Conservation (phyloP, 768 basidiomycete genomes). For the Boletus reticulatus region DNA sequence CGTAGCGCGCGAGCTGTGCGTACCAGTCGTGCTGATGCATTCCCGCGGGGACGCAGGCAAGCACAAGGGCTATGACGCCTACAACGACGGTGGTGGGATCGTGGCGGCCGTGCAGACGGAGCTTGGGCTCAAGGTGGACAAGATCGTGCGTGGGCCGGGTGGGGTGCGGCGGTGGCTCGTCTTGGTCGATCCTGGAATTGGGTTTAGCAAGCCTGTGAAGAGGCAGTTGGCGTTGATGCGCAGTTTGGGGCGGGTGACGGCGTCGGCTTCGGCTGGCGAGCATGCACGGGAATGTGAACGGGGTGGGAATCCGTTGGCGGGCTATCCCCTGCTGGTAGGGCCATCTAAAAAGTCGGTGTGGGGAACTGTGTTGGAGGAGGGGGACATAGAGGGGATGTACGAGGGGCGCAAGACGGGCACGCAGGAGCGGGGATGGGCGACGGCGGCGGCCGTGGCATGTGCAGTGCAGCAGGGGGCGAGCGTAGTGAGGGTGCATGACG, state of each 20-base stretch:
- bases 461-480: slow-evolving; percentile 71
- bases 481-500: slow-evolving; percentile 83
- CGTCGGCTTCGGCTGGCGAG: neutral
- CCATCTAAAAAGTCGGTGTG: slow-evolving; percentile 84
- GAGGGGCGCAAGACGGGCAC: slow-evolving; percentile 55
- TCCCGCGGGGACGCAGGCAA: slow-evolving; percentile 79
- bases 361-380: slow-evolving; percentile 56
- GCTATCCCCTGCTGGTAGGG: slow-evolving; percentile 72
- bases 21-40: slow-evolving; percentile 93
- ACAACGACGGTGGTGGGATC: slow-evolving; percentile 46
- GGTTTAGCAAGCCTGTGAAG: slow-evolving; percentile 85
- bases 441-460: slow-evolving; percentile 72
- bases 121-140: slow-evolving; percentile 64
- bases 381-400: slow-evolving; percentile 37
- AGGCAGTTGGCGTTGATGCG: slow-evolving; percentile 73
- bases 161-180: slow-evolving; percentile 87
- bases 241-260: slow-evolving; percentile 44
- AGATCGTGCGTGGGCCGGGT: slow-evolving; percentile 60
- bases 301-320: slow-evolving; percentile 48
- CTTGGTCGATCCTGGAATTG: slow-evolving; percentile 88
- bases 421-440: slow-evolving; percentile 73
- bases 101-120: slow-evolving; percentile 69
- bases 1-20: slow-evolving; percentile 59
- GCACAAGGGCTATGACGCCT: slow-evolving; percentile 62
- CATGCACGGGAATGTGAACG: slow-evolving; percentile 43